Base-by-base conservation (phyloP, 2,329 filamentous ascomycete species). In the Botrytis fabae region DNA sequence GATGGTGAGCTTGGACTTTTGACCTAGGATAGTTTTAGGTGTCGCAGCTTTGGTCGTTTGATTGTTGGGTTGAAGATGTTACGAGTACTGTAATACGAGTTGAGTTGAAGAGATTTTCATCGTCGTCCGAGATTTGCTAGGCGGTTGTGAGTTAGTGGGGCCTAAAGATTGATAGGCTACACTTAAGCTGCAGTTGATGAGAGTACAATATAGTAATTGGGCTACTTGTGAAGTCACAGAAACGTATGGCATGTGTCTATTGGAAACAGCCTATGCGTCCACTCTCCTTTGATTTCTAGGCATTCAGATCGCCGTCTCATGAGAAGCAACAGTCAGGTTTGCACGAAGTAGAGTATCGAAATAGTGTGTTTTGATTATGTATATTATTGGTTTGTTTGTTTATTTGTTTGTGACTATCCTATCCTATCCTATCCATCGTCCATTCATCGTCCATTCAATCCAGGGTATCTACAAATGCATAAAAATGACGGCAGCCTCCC, bases 391-490 rank as follows among this genome's bases (percentile, higher is more conserved):
- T 51, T 64, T 32, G 8, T 32, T 32, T 51, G 46, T 51, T 64
- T 32, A 16, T 32, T 32, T 54, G 20, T 54, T 40, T 54, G n/a
- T 54, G 9, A 54, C 46, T 42, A 38, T 65, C 16, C 63, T 51
- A 54, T 54, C 63, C 32, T 35, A 38, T 48, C 63, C 32, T n/a
- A 51, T 51, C 64, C 32, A 54, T 68, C 46, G 28, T 68, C 46
- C 64, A 68, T 54, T 68, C 46, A 28, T 68, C 64, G 46, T 68
- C 35, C 60, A 48, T 65, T 65, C 64, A 40, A 68, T 68, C 48
- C 46, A 68, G 46, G 64, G 64, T 54, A 68, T 68, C 64, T 68
- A 68, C 64, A 68, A 68, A 54, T 68, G 64, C 64, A n/a, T 68
- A 68, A 68, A 38, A 40, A 25, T 42, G 32, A 54, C 46, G 38